phyloP scores from a whole-genome alignment of 2,329 filamentous ascomycete genomes.

The Talaromyces sp. region DNA sequence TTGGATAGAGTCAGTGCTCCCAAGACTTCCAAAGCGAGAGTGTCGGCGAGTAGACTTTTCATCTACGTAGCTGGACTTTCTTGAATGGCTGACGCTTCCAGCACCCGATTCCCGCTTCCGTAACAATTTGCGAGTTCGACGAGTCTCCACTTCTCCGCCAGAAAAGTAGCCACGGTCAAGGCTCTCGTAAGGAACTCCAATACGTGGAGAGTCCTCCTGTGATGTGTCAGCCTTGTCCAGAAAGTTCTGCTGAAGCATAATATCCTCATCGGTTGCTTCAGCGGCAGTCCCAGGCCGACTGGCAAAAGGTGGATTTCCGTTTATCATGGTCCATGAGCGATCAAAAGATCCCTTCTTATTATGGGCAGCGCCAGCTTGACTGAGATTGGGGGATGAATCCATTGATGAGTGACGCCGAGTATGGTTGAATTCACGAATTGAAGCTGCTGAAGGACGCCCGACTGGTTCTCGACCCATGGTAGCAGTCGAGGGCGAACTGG shows the following conservation, averaged over 20 bases:
- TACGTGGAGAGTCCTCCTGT: slow-evolving; percentile 13
- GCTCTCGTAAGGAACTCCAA: slow-evolving; percentile 49
- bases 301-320: slow-evolving; percentile 32
- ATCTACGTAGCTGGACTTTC: slow-evolving; percentile 73
- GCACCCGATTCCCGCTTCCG: slow-evolving; percentile 62
- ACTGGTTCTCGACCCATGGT: slow-evolving; percentile 44
- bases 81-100: slow-evolving; percentile 54
- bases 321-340: slow-evolving; percentile 55
- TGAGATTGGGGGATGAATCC: slow-evolving; percentile 53
- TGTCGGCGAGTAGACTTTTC: slow-evolving; percentile 71
- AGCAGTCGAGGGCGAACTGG: slow-evolving; percentile 45
- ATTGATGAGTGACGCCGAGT: slow-evolving; percentile 84
- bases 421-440: slow-evolving; percentile 76
- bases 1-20: slow-evolving; percentile 71
- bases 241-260: slow-evolving; percentile 22
- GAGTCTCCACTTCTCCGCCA: slow-evolving; percentile 75
- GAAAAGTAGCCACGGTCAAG: slow-evolving; percentile 91
- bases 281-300: slow-evolving; percentile 34
- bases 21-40: slow-evolving; percentile 74
- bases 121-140: slow-evolving; percentile 68
- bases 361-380: slow-evolving; percentile 39
- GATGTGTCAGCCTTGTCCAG: slow-evolving; percentile 16
- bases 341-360: slow-evolving; percentile 59
- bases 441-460: slow-evolving; percentile 70
- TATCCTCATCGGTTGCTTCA: slow-evolving; percentile 26